Evolutionary conservation across 139 green algal genomes (phyloP).

Genomic region (Dunaliella primolecta): DNA sequence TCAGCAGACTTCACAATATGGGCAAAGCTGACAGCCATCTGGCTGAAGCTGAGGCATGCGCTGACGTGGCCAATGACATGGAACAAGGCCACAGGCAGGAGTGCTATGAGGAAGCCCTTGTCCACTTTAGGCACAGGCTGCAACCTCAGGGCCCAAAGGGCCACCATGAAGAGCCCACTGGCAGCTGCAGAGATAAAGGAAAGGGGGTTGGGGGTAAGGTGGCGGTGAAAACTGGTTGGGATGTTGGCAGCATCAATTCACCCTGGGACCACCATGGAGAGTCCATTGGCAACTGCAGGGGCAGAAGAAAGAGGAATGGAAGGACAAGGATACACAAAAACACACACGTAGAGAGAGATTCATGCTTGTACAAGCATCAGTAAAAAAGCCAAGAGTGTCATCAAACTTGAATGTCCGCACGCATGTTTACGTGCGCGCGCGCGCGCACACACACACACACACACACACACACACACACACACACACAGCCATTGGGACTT

Average conservation of each 20-base stretch:
- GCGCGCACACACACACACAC: not conserved
- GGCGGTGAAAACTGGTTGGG: not conserved
- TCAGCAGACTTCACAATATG: slow-evolving; percentile 80
- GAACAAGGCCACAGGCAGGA: slow-evolving; percentile 79
- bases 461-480: too few species aligned
- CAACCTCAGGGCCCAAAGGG: slow-evolving; percentile 69
- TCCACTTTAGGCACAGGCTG: slow-evolving; percentile 62
- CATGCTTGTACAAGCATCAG: too few species aligned
- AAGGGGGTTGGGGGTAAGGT: not conserved
- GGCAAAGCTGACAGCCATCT: slow-evolving; percentile 87
- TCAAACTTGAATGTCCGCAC: not conserved
- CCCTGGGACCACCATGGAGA: not conserved
- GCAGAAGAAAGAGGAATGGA: not conserved
- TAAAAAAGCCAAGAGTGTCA: too few species aligned
- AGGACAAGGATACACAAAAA: too few species aligned
- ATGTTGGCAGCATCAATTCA: not conserved
- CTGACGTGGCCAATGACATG: slow-evolving; percentile 80
- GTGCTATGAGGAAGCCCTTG: slow-evolving; percentile 43
- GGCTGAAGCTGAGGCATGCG: slow-evolving; percentile 71
- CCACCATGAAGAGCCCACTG: slow-evolving; percentile 68
- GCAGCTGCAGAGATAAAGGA: slow-evolving; percentile 64
- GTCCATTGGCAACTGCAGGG: not conserved
- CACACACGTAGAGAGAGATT: too few species aligned
- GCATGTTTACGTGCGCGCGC: not conserved
- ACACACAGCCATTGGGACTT: too few species aligned